These are phyloP conservation scores for Carex kokanica DNA, from an alignment of 176 grass and related monocot genomes.

Conservation along the genomic window DNA sequence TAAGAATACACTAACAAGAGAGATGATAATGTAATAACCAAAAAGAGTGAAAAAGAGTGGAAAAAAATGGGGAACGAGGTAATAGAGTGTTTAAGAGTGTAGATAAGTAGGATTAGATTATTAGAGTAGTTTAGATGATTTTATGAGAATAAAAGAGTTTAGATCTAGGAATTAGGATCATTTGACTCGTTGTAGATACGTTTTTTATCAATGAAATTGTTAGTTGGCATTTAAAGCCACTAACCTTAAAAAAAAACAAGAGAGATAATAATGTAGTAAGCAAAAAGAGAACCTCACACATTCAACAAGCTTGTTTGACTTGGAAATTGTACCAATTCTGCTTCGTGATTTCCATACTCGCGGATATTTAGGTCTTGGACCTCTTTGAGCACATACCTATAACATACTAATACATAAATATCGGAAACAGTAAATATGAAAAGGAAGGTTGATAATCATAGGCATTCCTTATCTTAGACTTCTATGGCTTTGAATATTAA, in stretches of 20 bases:
- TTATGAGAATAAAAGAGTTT: too few relatives aligned
- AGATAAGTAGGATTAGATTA: too few relatives aligned
- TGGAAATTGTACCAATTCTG: slow-evolving; percentile 81
- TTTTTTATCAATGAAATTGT: too few relatives aligned
- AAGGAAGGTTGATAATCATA: neutral
- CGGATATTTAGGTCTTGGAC: slow-evolving; percentile 77
- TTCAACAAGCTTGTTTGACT: slow-evolving; percentile 89
- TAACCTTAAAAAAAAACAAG: neutral
- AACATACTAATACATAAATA: neutral
- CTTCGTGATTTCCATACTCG: slow-evolving; percentile 80
- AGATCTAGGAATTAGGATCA: too few relatives aligned
- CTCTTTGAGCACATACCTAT: slow-evolving; percentile 76
- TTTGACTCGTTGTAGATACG: too few relatives aligned
- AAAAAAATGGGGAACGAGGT: too few relatives aligned
- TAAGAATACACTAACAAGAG: neutral
- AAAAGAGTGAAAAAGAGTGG: neutral
- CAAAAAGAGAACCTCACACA: slow-evolving; percentile 60
- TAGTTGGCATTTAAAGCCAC: too few relatives aligned
- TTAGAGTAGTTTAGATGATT: too few relatives aligned
- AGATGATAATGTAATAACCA: neutral
- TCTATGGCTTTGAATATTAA: neutral
- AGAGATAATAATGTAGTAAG: neutral
- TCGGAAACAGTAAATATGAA: neutral
- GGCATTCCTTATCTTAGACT: neutral
- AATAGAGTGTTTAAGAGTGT: too few relatives aligned